These are phyloP conservation scores for Kwoniella europaea DNA, from an alignment of 768 basidiomycete genomes.

Conservation along the genomic window DNA sequence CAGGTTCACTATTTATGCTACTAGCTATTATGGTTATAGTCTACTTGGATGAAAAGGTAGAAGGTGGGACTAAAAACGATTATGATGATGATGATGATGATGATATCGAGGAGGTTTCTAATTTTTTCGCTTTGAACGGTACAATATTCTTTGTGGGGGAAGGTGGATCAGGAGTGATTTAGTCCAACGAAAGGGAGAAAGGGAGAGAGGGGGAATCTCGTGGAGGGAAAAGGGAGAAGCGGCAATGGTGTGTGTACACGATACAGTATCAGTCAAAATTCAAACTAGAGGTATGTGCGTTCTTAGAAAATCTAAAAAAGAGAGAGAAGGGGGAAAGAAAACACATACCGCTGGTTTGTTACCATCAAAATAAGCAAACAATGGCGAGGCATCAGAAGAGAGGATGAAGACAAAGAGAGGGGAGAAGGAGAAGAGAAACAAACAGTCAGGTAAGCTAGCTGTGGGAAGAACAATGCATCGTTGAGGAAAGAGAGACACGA, in stretches of 20 bases:
- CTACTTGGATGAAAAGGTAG: slow-evolving; percentile 5
- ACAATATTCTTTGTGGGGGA: neutral
- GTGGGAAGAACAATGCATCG: neutral
- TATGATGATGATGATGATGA: neutral
- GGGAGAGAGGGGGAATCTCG: neutral
- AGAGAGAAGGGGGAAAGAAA: neutral
- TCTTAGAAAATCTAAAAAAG: neutral
- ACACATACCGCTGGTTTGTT: neutral
- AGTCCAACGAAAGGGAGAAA: neutral
- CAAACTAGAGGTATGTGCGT: slow-evolving; percentile 7
- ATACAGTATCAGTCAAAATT: neutral
- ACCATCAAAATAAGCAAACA: neutral
- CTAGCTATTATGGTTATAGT: too few species aligned
- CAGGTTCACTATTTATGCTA: too few species aligned
- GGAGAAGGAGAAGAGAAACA: neutral
- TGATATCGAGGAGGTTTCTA: neutral
- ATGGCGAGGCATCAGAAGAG: neutral
- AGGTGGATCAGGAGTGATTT: neutral
- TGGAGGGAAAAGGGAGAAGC: slow-evolving; percentile 16
- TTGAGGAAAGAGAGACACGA: neutral
- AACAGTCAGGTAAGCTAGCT: neutral
- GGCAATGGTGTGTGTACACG: slow-evolving; percentile 6
- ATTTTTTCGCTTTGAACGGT: neutral
- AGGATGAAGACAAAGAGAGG: neutral
- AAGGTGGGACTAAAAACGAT: slow-evolving; percentile 24